These are phyloP conservation scores for Calycina herbarum DNA, from an alignment of 2,329 filamentous ascomycete genomes.

Conservation along the genomic window DNA sequence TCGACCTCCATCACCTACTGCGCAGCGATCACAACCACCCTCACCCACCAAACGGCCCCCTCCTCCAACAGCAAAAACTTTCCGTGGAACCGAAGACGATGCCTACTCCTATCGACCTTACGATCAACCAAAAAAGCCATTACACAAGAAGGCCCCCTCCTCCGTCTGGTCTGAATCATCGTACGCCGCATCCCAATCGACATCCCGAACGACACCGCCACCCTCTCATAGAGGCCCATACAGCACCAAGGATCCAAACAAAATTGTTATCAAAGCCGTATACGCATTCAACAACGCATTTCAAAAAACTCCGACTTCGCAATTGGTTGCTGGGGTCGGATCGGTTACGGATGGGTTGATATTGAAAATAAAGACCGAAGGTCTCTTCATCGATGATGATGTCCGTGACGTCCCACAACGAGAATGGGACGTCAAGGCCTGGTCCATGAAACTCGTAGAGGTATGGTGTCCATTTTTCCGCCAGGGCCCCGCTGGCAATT, in stretches of 20 bases:
- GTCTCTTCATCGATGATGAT: slow-evolving; percentile 96
- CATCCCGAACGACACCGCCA: slow-evolving; percentile 79
- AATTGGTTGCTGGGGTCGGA: slow-evolving; percentile 81
- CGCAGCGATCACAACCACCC: slow-evolving; percentile 36
- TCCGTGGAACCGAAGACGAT: slow-evolving; percentile 59
- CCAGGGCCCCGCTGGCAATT: slow-evolving; percentile 38
- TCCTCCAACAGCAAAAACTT: slow-evolving; percentile 55
- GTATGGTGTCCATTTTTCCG: slow-evolving; percentile 74
- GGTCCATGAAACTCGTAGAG: slow-evolving; percentile 93
- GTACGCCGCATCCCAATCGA: slow-evolving; percentile 82
- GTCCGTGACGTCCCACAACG: slow-evolving; percentile 86
- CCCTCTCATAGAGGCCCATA: slow-evolving; percentile 77
- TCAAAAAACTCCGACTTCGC: slow-evolving; percentile 83
- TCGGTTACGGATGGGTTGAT: slow-evolving; percentile 90
- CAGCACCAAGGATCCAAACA: slow-evolving; percentile 85
- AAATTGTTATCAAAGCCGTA: slow-evolving; percentile 92
- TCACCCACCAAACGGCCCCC: slow-evolving; percentile 46
- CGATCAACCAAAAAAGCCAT: slow-evolving; percentile 62
- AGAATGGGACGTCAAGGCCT: slow-evolving; percentile 98
- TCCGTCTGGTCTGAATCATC: slow-evolving; percentile 81
- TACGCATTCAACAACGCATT: slow-evolving; percentile 91
- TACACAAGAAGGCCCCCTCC: slow-evolving; percentile 62
- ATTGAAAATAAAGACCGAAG: slow-evolving; percentile 88
- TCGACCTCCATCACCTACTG: slow-evolving; percentile 46
- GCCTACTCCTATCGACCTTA: slow-evolving; percentile 77